Conservation (phyloP, 148 eudicot species). For the Nepenthes mirabilis region DNA sequence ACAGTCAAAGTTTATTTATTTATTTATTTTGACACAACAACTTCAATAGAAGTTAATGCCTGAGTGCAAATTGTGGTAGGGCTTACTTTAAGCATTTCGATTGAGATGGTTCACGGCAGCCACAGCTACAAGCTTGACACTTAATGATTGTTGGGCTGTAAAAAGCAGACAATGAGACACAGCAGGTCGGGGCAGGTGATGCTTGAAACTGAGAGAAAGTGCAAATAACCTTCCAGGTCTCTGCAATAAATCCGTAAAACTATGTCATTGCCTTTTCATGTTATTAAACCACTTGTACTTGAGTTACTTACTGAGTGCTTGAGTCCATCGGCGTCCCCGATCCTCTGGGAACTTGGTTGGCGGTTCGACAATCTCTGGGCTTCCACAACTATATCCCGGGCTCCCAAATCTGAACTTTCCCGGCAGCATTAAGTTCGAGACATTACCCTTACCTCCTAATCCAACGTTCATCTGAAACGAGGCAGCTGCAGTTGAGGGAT, state of each 20-base stretch:
- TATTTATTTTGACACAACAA: too few species aligned
- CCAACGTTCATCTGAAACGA: conserved; percentile 57
- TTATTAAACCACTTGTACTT: neutral
- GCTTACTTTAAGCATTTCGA: conserved; percentile 43
- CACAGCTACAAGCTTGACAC: conserved; percentile 65
- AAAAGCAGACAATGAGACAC: conserved; percentile 85
- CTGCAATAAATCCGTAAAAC: conserved; percentile 20
- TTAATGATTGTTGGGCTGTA: conserved; percentile 43
- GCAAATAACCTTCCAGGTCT: conserved; percentile 53
- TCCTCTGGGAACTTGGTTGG: conserved; percentile 51
- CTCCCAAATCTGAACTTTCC: conserved; percentile 35
- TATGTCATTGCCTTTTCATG: too few species aligned
- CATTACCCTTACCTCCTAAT: neutral
- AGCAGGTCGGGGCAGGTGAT: conserved; percentile 56
- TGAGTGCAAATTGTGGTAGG: neutral
- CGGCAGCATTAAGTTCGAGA: conserved; percentile 11
- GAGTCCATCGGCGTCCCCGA: conserved; percentile 59
- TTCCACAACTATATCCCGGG: conserved; percentile 69
- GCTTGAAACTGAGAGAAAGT: conserved; percentile 64
- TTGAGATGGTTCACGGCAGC: conserved; percentile 42
- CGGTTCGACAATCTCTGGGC: conserved; percentile 20
- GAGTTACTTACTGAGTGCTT: conserved; percentile 51
- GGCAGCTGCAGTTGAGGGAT: conserved; percentile 20
- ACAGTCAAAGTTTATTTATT: too few species aligned
- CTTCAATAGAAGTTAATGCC: neutral